Evolutionary conservation across 768 basidiomycete species (phyloP).

Genomic region (Tephrocybe sp.): DNA sequence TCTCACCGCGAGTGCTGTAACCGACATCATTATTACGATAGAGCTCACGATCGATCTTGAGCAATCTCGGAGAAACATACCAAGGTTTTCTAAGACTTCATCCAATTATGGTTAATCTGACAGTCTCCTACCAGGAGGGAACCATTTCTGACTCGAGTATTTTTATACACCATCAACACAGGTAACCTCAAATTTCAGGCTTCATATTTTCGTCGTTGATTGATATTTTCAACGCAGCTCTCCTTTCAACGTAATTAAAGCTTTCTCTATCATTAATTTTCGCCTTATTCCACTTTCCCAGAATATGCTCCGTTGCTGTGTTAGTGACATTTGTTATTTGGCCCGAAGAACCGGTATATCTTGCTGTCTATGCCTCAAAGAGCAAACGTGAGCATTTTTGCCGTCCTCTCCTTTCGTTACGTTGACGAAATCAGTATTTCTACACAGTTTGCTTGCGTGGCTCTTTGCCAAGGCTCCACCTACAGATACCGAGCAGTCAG

Average conservation of each 20-base stretch:
- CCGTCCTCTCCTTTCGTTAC: not conserved
- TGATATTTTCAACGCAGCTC: not conserved
- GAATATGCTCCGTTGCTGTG: constrained; percentile 7
- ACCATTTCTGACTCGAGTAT: not conserved
- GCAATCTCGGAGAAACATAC: not conserved
- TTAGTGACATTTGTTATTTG: constrained; percentile 10
- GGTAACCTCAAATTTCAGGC: not conserved
- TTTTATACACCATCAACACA: constrained; percentile 7
- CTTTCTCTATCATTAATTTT: not conserved
- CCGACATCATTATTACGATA: constrained; percentile 4
- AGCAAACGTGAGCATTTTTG: constrained; percentile 4
- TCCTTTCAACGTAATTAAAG: constrained; percentile 2
- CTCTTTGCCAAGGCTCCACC: not conserved
- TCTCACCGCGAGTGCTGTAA: not conserved
- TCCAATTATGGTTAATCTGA: not conserved
- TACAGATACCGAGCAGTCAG: not conserved
- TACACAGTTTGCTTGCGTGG: constrained; percentile 5
- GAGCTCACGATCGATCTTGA: not conserved
- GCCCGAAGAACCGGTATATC: constrained; percentile 6
- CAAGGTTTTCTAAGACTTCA: not conserved
- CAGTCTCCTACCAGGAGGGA: not conserved
- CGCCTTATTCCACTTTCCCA: not conserved
- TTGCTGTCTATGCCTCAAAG: constrained; percentile 10
- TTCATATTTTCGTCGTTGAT: not conserved
- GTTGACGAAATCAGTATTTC: not conserved